phyloP scores from a whole-genome alignment of 371 early-diverging fungal genomes.

The Circinella minor region DNA sequence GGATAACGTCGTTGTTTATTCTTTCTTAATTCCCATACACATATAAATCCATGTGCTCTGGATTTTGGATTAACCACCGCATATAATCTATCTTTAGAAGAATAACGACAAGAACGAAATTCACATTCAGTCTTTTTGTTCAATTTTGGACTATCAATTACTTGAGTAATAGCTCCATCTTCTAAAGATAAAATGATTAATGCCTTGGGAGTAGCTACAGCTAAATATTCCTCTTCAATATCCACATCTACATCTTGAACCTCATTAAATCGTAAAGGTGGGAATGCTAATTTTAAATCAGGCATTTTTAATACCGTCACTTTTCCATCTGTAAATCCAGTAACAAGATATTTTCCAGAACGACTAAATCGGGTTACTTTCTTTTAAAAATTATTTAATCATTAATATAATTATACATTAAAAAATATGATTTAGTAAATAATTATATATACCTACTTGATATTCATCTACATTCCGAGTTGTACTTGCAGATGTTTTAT shows the following conservation, averaged over 20 bases:
- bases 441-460: slow-evolving; percentile 20
- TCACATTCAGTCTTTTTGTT: slow-evolving; percentile 53
- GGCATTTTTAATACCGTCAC: slow-evolving; percentile 61
- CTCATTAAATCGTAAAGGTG: slow-evolving; percentile 57
- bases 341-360: slow-evolving; percentile 57
- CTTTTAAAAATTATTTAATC: slow-evolving; percentile 18
- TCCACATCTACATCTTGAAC: slow-evolving; percentile 67
- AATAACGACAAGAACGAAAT: slow-evolving; percentile 54
- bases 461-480: slow-evolving; percentile 31
- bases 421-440: not conserved
- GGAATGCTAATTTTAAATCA: slow-evolving; percentile 48
- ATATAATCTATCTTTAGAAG: slow-evolving; percentile 29
- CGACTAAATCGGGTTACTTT: slow-evolving; percentile 57
- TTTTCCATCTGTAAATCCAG: slow-evolving; percentile 66
- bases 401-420: not conserved
- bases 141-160: slow-evolving; percentile 63
- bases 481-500: slow-evolving; percentile 23
- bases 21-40: slow-evolving; percentile 33
- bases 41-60: slow-evolving; percentile 36
- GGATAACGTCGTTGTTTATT: slow-evolving; percentile 23
- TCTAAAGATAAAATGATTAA: slow-evolving; percentile 54
- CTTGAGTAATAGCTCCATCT: slow-evolving; percentile 57
- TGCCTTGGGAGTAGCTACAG: slow-evolving; percentile 43
- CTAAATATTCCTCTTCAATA: slow-evolving; percentile 31
- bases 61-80: slow-evolving; percentile 42